Evolutionary conservation across 495 filamentous ascomycete genomes (phyloP), one percentile per base, ranked within the genome.

Genomic region (Talaromyces thailandensis): DNA sequence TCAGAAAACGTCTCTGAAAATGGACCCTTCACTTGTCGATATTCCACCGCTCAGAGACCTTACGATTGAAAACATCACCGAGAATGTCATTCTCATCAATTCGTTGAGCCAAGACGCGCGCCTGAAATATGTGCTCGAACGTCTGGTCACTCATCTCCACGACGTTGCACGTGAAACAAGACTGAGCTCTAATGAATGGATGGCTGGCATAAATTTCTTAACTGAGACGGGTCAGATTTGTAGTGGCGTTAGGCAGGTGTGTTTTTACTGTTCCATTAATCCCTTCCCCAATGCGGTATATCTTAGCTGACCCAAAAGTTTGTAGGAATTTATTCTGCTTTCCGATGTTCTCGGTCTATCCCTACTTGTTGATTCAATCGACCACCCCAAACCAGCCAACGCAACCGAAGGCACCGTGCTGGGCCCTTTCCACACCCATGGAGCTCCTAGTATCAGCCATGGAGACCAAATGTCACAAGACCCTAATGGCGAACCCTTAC

Each of bases 241-340:
- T 65, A 86, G 74, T 45, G 82, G 87, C 66, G 88, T 90, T 45
- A 82, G 90, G 62, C 86, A 88, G 72, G 83, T 84, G n/a, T n/a
- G n/a, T n/a, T n/a, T n/a, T n/a, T n/a, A n/a, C n/a, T n/a, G n/a
- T n/a, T n/a, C n/a, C n/a, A n/a, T n/a, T n/a, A n/a, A n/a, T n/a
- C n/a, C n/a, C n/a, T n/a, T n/a, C n/a, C n/a, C n/a, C n/a, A n/a
- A n/a, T n/a, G n/a, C n/a, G n/a, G n/a, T n/a, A n/a, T n/a, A n/a
- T n/a, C n/a, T n/a, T n/a, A n/a, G n/a, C n/a, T n/a, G n/a, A n/a
- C n/a, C n/a, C n/a, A n/a, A 73, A 40, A 4, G 1, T 61, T 31
- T n/a, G n/a, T n/a, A 93, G 84, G 93, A 97, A 81, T 96, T 91
- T 79, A 96, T 96, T 74, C 88, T 96, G 58, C 90, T 96, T 66